Percentiles rank a stretch among this genome's conserved stretches.
These are phyloP conservation scores for Mucor racemosus DNA, from an alignment of 371 early-diverging fungal genomes.

Conservation along the genomic window DNA sequence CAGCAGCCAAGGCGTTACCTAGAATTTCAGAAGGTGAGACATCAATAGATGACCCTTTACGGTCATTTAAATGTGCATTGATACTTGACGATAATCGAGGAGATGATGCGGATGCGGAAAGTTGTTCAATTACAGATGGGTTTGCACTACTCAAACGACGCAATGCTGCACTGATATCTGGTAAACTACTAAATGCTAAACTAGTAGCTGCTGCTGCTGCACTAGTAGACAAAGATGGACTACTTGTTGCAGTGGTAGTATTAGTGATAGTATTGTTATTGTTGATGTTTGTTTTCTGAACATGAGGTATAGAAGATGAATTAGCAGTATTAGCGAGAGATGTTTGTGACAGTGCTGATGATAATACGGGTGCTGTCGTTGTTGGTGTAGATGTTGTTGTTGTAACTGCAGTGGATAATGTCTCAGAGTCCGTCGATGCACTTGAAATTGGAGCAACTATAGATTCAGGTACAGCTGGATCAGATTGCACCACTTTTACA, in stretches of 20 bases:
- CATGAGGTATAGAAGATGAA: background rate
- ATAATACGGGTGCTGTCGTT: background rate
- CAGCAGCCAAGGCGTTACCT: conserved; percentile 46
- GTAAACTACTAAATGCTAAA: conserved; percentile 21
- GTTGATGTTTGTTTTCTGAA: background rate
- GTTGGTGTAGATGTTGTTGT: background rate
- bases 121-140: conserved; percentile 25
- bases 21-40: conserved; percentile 34
- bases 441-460: background rate
- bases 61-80: conserved; percentile 5
- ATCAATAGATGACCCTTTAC: conserved; percentile 16
- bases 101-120: conserved; percentile 10
- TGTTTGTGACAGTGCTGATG: background rate
- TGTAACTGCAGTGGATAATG: too few relatives aligned
- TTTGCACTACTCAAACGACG: conserved; percentile 29
- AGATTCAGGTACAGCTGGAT: background rate
- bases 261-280: background rate
- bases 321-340: background rate
- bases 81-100: conserved; percentile 14
- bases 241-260: background rate
- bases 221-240: background rate
- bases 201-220: background rate
- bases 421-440: background rate
- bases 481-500: background rate
- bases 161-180: conserved; percentile 35